Percentiles rank a stretch among this genome's conserved stretches.
These are phyloP conservation scores for Ilyonectria mors-panacis DNA, from an alignment of 2,329 filamentous ascomycete genomes.

Conservation along the genomic window DNA sequence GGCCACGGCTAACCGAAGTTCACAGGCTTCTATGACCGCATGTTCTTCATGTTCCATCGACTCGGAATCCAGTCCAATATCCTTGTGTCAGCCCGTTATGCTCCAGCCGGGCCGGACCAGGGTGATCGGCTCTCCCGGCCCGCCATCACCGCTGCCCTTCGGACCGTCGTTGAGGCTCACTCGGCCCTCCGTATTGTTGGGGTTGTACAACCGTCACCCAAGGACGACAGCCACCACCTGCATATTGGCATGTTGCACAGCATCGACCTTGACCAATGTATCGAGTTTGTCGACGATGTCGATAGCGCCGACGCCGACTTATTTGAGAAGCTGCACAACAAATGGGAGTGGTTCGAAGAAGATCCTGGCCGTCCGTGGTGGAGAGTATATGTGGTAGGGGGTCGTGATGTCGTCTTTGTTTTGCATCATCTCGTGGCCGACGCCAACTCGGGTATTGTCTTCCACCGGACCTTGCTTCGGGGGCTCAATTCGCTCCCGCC, in stretches of 20 bases:
- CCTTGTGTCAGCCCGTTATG: slow-evolving; percentile 40
- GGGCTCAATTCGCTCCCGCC: slow-evolving; percentile 24
- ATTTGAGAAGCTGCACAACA: slow-evolving; percentile 32
- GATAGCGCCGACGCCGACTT: slow-evolving; percentile 11
- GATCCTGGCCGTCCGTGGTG: slow-evolving; percentile 28
- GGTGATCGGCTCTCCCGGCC: neutral
- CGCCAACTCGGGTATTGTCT: slow-evolving; percentile 27
- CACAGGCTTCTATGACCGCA: slow-evolving; percentile 27
- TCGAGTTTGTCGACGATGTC: slow-evolving; percentile 28
- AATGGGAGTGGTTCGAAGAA: slow-evolving; percentile 27
- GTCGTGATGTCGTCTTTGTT: slow-evolving; percentile 31
- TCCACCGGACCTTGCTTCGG: slow-evolving; percentile 32
- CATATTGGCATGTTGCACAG: slow-evolving; percentile 22
- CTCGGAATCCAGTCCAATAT: slow-evolving; percentile 45
- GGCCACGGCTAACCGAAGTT: neutral
- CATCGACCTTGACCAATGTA: slow-evolving; percentile 27
- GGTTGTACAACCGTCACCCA: slow-evolving; percentile 19
- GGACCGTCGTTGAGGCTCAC: slow-evolving; percentile 33
- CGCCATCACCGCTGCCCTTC: slow-evolving; percentile 35
- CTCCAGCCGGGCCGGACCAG: neutral
- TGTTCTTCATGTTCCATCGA: slow-evolving; percentile 34
- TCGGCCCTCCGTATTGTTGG: slow-evolving; percentile 36
- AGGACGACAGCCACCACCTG: slow-evolving; percentile 24
- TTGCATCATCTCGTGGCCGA: slow-evolving; percentile 33
- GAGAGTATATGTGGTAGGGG: slow-evolving; percentile 31